These are phyloP conservation scores for Penicillium sp. DNA, from an alignment of 2,329 filamentous ascomycete genomes.

Conservation along the genomic window DNA sequence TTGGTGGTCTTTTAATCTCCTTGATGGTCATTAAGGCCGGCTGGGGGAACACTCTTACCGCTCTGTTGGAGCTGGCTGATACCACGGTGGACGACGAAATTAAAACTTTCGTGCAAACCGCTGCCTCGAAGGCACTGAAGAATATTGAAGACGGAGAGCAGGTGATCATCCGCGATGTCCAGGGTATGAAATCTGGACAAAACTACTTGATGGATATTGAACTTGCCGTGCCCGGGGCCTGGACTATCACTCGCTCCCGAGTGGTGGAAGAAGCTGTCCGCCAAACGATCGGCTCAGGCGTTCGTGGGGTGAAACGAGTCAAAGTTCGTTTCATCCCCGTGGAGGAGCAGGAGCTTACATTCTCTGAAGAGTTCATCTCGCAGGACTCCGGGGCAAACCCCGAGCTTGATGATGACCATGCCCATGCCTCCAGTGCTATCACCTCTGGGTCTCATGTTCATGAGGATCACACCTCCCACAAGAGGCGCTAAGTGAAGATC, in stretches of 20 bases:
- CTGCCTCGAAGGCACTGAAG: constrained; percentile 60
- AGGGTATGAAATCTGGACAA: constrained; percentile 92
- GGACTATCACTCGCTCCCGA: constrained; percentile 70
- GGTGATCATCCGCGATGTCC: constrained; percentile 73
- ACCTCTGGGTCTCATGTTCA: constrained; percentile 23
- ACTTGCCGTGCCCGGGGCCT: constrained; percentile 72
- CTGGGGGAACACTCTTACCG: constrained; percentile 76
- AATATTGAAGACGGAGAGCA: constrained; percentile 55
- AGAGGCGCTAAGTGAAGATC: constrained; percentile 19
- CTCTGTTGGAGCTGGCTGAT: constrained; percentile 88
- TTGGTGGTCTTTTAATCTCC: constrained; percentile 89
- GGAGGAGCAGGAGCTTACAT: constrained; percentile 56
- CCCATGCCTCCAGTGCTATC: constrained; percentile 36
- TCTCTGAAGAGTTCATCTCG: constrained; percentile 77
- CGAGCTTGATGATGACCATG: constrained; percentile 45
- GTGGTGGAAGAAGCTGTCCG: constrained; percentile 72
- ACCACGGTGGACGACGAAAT: constrained; percentile 83
- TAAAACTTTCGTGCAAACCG: constrained; percentile 67
- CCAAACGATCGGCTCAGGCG: constrained; percentile 68
- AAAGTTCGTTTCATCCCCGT: constrained; percentile 79
- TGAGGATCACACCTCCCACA: constrained; percentile 19
- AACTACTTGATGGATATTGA: constrained; percentile 94
- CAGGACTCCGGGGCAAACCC: constrained; percentile 60
- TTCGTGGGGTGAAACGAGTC: constrained; percentile 80
- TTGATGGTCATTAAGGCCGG: constrained; percentile 91